Conservation (phyloP, 2,329 filamentous ascomycete species). For the Gnomoniopsis sp. region DNA sequence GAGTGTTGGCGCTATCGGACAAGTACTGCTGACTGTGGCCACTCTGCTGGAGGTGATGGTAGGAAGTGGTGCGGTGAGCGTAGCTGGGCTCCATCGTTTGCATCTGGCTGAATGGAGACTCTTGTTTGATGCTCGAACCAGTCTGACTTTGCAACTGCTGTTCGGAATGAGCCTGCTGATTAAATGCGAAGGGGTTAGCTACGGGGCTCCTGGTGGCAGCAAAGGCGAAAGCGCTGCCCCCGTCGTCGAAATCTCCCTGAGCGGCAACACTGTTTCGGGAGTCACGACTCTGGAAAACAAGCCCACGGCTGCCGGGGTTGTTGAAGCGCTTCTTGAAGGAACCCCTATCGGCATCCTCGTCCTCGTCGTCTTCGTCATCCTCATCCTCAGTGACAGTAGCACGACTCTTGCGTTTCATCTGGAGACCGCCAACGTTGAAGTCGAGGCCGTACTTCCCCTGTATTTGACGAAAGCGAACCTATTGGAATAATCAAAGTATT, state of each 20-base stretch:
- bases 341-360: neutral
- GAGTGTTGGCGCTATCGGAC: neutral
- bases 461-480: conserved; percentile 15
- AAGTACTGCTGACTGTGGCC: too few relatives aligned
- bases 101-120: too few relatives aligned
- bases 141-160: too few relatives aligned
- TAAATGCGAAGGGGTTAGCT: too few relatives aligned
- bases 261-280: neutral
- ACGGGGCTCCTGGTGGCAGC: too few relatives aligned
- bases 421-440: neutral
- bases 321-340: neutral
- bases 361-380: too few relatives aligned
- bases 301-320: too few relatives aligned
- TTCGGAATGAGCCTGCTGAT: too few relatives aligned
- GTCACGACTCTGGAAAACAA: conserved; percentile 1
- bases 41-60: too few relatives aligned
- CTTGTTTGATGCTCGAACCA: too few relatives aligned
- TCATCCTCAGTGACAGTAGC: neutral
- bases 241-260: neutral
- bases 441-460: conserved; percentile 6
- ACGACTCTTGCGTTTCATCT: neutral
- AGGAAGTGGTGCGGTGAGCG: too few relatives aligned
- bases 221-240: neutral
- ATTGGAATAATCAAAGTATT: neutral
- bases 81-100: too few relatives aligned